phyloP scores from a whole-genome alignment of 257 asterid genomes.

The Nicotiana otophora region DNA sequence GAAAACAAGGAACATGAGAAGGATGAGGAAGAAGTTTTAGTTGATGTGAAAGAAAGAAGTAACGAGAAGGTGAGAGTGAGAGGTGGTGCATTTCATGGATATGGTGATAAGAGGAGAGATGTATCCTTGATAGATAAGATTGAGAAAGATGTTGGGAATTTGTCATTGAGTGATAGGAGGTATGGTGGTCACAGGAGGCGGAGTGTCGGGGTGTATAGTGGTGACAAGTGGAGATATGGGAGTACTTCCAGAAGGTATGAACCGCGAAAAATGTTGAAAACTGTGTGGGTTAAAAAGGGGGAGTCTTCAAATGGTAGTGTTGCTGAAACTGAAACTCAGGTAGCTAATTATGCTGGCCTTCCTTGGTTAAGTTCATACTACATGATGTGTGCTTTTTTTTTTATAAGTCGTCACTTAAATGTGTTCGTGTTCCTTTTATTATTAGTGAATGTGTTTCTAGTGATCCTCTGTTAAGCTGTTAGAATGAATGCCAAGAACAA shows the following conservation, averaged over 20 bases:
- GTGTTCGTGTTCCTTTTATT: not conserved
- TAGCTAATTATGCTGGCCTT: slow-evolving; percentile 10
- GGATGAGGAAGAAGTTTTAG: slow-evolving; percentile 4
- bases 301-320: slow-evolving; percentile 21
- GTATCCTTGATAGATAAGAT: slow-evolving; percentile 9
- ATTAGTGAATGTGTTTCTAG: not conserved
- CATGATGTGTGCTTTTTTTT: not conserved
- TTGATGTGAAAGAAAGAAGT: slow-evolving; percentile 10
- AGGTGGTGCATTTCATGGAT: not conserved
- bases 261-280: not conserved
- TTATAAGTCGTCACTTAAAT: not conserved
- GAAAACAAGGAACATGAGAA: not conserved
- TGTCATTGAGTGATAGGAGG: not conserved
- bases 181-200: slow-evolving; percentile 6
- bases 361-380: too few relatives aligned
- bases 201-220: slow-evolving; percentile 3
- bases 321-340: slow-evolving; percentile 30
- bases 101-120: slow-evolving; percentile 8
- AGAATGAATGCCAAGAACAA: not conserved
- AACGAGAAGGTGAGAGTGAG: slow-evolving; percentile 11
- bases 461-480: not conserved
- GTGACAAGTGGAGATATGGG: slow-evolving; percentile 10
- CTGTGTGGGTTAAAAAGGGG: slow-evolving; percentile 51
- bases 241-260: slow-evolving; percentile 7
- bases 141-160: slow-evolving; percentile 11